These are phyloP conservation scores for Cyberlindnera sargentensis DNA, from an alignment of 805 yeast genomes.

Conservation along the genomic window DNA sequence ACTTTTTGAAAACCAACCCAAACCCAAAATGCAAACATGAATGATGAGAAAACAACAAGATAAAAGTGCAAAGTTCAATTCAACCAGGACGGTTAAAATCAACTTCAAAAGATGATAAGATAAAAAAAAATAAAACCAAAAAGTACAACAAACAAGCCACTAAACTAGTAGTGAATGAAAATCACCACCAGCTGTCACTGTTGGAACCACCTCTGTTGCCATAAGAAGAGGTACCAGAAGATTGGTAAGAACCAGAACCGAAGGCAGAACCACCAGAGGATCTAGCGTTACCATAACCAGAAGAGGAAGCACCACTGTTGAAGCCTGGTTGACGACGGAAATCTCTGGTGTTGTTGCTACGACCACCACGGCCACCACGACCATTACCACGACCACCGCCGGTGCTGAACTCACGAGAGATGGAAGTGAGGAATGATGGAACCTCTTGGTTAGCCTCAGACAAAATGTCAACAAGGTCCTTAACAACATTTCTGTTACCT, in stretches of 20 bases:
- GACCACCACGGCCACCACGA: slow-evolving; percentile 40
- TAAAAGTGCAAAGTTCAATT: not conserved
- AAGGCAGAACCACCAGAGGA: slow-evolving; percentile 10
- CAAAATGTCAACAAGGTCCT: slow-evolving; percentile 80
- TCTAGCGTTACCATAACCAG: slow-evolving; percentile 8
- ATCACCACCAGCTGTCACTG: slow-evolving; percentile 5
- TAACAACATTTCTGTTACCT: slow-evolving; percentile 82
- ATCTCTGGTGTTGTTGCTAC: slow-evolving; percentile 38
- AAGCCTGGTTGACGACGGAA: slow-evolving; percentile 35
- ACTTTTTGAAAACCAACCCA: slow-evolving; percentile 1
- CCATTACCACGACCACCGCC: slow-evolving; percentile 47
- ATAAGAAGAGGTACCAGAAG: slow-evolving; percentile 11
- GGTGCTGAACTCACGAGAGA: slow-evolving; percentile 67
- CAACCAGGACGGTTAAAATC: not conserved
- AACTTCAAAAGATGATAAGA: not conserved
- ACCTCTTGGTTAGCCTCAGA: slow-evolving; percentile 97
- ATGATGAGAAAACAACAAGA: slow-evolving; percentile 2
- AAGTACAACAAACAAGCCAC: not conserved
- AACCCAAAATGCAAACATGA: slow-evolving; percentile 2
- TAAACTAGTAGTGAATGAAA: not conserved
- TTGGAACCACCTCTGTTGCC: slow-evolving; percentile 6
- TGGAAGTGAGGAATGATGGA: slow-evolving; percentile 77
- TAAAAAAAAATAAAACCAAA: not conserved
- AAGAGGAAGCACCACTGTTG: slow-evolving; percentile 13
- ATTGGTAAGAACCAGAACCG: slow-evolving; percentile 15